These are phyloP conservation scores for Aspergillus cristatus DNA, from an alignment of 495 filamentous ascomycete genomes.

Conservation along the genomic window DNA sequence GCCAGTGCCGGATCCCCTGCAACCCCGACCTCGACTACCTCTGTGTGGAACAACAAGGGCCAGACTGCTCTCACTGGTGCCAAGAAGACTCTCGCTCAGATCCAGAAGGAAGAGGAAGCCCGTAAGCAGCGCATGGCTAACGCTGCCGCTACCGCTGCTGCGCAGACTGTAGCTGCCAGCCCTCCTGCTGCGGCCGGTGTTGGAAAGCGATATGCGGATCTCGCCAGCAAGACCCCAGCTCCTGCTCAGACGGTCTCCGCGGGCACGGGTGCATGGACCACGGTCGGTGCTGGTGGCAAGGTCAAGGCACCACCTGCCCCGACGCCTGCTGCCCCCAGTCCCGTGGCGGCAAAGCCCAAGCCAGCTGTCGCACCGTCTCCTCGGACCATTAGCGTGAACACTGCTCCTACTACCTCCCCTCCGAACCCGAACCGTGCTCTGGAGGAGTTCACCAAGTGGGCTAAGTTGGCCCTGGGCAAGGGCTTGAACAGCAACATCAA, in stretches of 20 bases:
- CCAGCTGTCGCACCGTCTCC: slow-evolving; percentile 24
- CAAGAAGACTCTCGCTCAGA: slow-evolving; percentile 91
- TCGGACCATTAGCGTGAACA: slow-evolving; percentile 18
- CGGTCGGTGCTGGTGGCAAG: slow-evolving; percentile 91
- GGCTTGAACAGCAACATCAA: slow-evolving; percentile 53
- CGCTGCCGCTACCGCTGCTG: slow-evolving; percentile 48
- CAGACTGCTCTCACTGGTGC: slow-evolving; percentile 36
- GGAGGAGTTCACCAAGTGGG: slow-evolving; percentile 93
- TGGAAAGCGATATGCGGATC: slow-evolving; percentile 90
- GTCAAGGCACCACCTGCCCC: slow-evolving; percentile 58
- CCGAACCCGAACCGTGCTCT: slow-evolving; percentile 49
- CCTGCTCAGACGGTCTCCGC: slow-evolving; percentile 25
- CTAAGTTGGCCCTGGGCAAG: slow-evolving; percentile 59
- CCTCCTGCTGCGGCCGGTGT: slow-evolving; percentile 33
- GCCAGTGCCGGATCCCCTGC: slow-evolving; percentile 61
- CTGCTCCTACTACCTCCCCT: slow-evolving; percentile 6
- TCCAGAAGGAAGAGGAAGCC: slow-evolving; percentile 91
- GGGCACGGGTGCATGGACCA: slow-evolving; percentile 70
- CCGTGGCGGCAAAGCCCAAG: slow-evolving; percentile 41
- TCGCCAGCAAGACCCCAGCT: slow-evolving; percentile 69
- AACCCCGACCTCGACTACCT: slow-evolving; percentile 42
- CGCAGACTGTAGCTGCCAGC: slow-evolving; percentile 34
- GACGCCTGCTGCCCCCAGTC: slow-evolving; percentile 44
- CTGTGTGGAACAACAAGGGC: slow-evolving; percentile 58
- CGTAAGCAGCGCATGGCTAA: slow-evolving; percentile 64